These are phyloP conservation scores for Lathyrus oleraceus DNA, from an alignment of 306 rosid species.

Conservation along the genomic window DNA sequence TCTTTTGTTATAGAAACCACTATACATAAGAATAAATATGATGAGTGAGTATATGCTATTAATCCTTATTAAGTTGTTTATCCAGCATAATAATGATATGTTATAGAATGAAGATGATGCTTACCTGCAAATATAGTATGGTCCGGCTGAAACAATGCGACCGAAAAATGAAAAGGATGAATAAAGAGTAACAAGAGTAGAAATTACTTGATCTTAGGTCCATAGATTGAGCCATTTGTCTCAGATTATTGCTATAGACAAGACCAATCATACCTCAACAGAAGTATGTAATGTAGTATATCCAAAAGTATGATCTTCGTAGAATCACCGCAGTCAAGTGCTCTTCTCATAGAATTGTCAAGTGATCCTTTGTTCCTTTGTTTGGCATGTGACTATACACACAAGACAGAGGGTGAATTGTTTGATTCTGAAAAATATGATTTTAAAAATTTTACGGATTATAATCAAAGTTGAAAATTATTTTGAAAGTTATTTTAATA, in stretches of 20 bases:
- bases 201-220: constrained; percentile 58
- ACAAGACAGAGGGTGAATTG: no score
- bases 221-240: constrained; percentile 85
- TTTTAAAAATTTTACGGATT: no score
- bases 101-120: constrained; percentile 23
- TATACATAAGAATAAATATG: no score
- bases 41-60: no score
- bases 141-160: constrained; percentile 85
- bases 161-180: constrained; percentile 93
- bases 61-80: no score
- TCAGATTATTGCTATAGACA: constrained; percentile 89
- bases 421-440: no score
- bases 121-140: constrained; percentile 80
- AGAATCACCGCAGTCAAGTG: constrained; percentile 59
- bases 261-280: constrained; percentile 94
- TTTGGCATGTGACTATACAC: no score
- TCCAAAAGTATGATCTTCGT: constrained; percentile 81
- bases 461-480: no score
- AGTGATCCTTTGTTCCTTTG: no score
- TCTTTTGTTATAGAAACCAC: no score
- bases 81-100: no score
- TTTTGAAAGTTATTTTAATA: no score
- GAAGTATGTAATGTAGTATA: constrained; percentile 72
- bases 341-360: constrained; percentile 80
- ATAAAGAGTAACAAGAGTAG: constrained; percentile 70